Conservation (phyloP, 805 yeast species). For the Candida berthetii region DNA sequence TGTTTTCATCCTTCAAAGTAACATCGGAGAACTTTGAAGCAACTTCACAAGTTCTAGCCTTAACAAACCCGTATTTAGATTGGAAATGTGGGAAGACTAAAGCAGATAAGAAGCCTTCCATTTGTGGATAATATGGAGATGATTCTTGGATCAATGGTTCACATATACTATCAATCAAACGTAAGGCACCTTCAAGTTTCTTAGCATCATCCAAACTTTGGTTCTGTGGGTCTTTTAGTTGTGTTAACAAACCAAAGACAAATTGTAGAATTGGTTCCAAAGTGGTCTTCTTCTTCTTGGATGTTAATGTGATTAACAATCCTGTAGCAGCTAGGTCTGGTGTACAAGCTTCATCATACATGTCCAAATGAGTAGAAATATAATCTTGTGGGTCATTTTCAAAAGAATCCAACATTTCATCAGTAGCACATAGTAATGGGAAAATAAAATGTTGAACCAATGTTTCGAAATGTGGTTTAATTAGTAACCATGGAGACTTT, state of each 20-base stretch:
- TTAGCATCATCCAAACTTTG: conserved; percentile 44
- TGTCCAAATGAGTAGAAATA: conserved; percentile 64
- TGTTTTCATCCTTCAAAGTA: conserved; percentile 36
- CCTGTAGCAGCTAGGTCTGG: conserved; percentile 80
- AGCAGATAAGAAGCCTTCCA: conserved; percentile 61
- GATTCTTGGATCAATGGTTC: conserved; percentile 46
- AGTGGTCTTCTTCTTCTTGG: conserved; percentile 55
- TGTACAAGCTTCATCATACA: conserved; percentile 52
- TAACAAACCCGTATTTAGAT: conserved; percentile 58
- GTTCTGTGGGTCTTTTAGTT: conserved; percentile 24
- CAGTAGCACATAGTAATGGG: conserved; percentile 69
- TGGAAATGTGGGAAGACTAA: conserved; percentile 69
- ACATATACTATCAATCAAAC: conserved; percentile 71
- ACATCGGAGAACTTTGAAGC: conserved; percentile 60
- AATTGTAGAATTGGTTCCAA: conserved; percentile 57
- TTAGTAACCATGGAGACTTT: conserved; percentile 57
- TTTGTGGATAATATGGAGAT: conserved; percentile 53
- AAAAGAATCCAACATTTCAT: conserved; percentile 63
- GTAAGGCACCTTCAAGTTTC: conserved; percentile 71
- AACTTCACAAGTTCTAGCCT: conserved; percentile 69
- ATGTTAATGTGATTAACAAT: conserved; percentile 64
- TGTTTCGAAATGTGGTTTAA: conserved; percentile 60
- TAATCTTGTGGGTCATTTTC: conserved; percentile 89
- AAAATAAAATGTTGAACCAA: conserved; percentile 67
- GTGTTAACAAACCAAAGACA: conserved; percentile 41